phyloP scores from a whole-genome alignment of 495 filamentous ascomycete genomes.

The Talaromyces thailandensis region DNA sequence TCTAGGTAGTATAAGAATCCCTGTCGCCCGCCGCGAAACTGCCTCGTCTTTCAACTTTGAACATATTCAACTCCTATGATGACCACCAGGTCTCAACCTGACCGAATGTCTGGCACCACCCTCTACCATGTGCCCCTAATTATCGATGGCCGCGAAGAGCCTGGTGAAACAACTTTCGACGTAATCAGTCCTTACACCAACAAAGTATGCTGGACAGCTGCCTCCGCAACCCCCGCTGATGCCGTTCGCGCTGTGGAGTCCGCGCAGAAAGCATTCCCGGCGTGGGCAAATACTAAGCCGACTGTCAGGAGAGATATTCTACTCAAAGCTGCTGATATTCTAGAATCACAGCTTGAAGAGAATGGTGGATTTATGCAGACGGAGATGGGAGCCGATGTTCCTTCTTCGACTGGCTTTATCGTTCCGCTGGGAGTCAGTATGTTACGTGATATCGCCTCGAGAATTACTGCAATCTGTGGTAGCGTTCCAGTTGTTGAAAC shows the following conservation, averaged over 20 bases:
- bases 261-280: slow-evolving; percentile 57
- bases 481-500: slow-evolving; percentile 46
- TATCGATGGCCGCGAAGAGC: background rate
- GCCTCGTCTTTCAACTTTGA: too few relatives aligned
- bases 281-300: slow-evolving; percentile 60
- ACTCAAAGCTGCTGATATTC: slow-evolving; percentile 58
- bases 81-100: background rate
- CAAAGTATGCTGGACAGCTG: slow-evolving; percentile 47
- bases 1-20: too few relatives aligned
- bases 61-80: too few relatives aligned
- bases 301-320: slow-evolving; percentile 61
- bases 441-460: slow-evolving; percentile 62
- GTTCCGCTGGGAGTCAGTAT: slow-evolving; percentile 45
- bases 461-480: slow-evolving; percentile 53
- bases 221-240: slow-evolving; percentile 52
- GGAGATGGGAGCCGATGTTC: slow-evolving; percentile 60
- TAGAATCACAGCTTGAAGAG: slow-evolving; percentile 54
- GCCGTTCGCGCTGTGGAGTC: slow-evolving; percentile 45
- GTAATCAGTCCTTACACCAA: slow-evolving; percentile 57
- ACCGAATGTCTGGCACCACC: background rate
- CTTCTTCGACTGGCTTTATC: slow-evolving; percentile 41
- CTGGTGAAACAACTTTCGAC: slow-evolving; percentile 35
- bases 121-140: background rate
- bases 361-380: slow-evolving; percentile 50
- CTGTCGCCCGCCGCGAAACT: too few relatives aligned